These are phyloP conservation scores for Penicillium oxalicum DNA, from an alignment of 2,329 filamentous ascomycete species.

Conservation along the genomic window DNA sequence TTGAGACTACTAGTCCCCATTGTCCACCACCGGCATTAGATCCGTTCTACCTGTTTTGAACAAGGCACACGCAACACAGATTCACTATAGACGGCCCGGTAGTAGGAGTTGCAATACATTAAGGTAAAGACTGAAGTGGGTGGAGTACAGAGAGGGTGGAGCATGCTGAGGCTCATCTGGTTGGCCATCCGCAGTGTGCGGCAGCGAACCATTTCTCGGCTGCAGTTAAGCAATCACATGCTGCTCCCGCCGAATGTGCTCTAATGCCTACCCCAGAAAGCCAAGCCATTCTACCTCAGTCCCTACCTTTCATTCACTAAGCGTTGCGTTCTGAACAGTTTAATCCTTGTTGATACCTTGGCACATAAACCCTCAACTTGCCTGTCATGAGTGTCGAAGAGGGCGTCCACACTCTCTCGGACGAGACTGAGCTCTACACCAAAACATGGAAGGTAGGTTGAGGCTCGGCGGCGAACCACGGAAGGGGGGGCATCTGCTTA, in stretches of 20 bases:
- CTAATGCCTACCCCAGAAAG: not conserved
- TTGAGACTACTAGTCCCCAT: no score
- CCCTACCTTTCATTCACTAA: not conserved
- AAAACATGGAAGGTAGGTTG: slow-evolving; percentile 56
- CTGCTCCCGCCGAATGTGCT: not conserved
- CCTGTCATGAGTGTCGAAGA: slow-evolving; percentile 42
- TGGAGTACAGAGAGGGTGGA: no score
- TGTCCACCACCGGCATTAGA: no score
- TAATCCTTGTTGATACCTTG: no score
- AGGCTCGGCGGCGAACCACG: not conserved
- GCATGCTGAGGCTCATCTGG: no score
- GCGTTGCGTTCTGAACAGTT: no score
- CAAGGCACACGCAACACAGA: no score
- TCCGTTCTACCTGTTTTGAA: no score
- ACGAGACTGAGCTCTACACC: slow-evolving; percentile 53
- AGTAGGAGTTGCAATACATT: no score
- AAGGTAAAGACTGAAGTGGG: no score
- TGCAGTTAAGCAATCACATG: not conserved
- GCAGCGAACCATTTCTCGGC: not conserved
- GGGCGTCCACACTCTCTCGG: slow-evolving; percentile 46
- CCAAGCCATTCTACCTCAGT: not conserved
- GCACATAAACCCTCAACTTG: not conserved
- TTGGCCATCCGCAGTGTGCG: no score
- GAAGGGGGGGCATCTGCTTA: not conserved
- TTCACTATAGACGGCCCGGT: no score